Evolutionary conservation across 1,284 basidiomycete genomes (phyloP).

Genomic region (Heterobasidion irregulare): DNA sequence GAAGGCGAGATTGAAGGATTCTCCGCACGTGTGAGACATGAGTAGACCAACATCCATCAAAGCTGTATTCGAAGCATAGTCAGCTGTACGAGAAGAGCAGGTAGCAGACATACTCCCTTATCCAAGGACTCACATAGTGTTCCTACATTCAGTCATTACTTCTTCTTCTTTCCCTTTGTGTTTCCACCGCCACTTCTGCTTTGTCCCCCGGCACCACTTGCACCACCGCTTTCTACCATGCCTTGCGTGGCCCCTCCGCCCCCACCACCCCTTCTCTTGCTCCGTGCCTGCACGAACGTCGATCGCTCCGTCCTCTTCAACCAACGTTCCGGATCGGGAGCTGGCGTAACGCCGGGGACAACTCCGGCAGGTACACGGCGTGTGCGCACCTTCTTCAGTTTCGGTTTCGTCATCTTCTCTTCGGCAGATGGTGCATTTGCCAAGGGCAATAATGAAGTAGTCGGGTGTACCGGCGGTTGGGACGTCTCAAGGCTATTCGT

Average conservation of each 20-base stretch:
- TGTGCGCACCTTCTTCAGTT: constrained; percentile 38
- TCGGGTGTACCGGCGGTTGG: constrained; percentile 37
- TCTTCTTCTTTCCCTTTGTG: constrained; percentile 45
- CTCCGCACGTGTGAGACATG: background rate
- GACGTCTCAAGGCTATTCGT: constrained; percentile 49
- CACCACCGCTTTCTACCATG: constrained; percentile 23
- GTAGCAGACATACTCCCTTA: too few species aligned
- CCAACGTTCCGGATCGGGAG: constrained; percentile 77
- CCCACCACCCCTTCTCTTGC: constrained; percentile 44
- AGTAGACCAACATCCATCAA: background rate
- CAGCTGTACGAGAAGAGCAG: too few species aligned
- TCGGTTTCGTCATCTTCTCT: constrained; percentile 15
- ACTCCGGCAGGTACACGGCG: constrained; percentile 67
- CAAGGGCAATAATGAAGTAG: constrained; percentile 24
- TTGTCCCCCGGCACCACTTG: constrained; percentile 16
- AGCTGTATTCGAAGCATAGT: too few species aligned
- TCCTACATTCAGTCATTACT: constrained; percentile 38
- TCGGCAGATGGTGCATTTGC: constrained; percentile 18
- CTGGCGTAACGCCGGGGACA: constrained; percentile 64
- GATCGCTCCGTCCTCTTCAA: constrained; percentile 73
- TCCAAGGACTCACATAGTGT: too few species aligned
- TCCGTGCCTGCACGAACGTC: constrained; percentile 34
- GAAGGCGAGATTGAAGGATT: background rate
- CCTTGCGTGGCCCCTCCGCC: constrained; percentile 68
- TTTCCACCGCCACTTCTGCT: constrained; percentile 25